Evolutionary conservation across 2,329 filamentous ascomycete species (phyloP), one percentile per base, ranked within the genome.

Genomic region (Calycina herbarum): DNA sequence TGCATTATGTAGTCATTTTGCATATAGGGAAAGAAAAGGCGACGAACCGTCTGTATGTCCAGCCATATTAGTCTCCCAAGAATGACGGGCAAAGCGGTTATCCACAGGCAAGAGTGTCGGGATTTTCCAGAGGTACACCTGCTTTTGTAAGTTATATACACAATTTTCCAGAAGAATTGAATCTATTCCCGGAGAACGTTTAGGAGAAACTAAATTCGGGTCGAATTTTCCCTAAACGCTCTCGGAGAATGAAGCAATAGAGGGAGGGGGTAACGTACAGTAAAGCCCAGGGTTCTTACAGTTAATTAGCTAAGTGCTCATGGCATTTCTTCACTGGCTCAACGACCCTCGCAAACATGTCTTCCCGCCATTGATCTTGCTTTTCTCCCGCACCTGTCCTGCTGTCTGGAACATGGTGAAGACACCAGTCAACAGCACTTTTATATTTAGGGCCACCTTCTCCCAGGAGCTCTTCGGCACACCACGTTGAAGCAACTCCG

Each of bases 311-410:
- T 35, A 68, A 57, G 8, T 63, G 64, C 48, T 68, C 66, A 66
- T 66, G 57, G 40, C 66, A 69, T n/a, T 63, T 42, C 42, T 63
- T 65, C 35, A 68, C 62, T 24, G 63, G 66, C 66, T 69, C 68
- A n/a, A 70, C 68, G 40, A 69, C 67, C 48, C 60, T 65, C 3
- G 45, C 31, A 57, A 63, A 67, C 68, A 69, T 65, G 33, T 68
- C 62, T 45, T 68, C 66, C 29, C 68, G 64, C 68, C 68, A 68
- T 48, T 64, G 64, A 15, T 67, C 63, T 20, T 62, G 40, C 24
- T 61, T 61, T n/a, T 56, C 63, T n/a, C 65, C 63, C 6, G n/a
- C 54, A 33, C 59, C 59, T 3, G 24, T 31, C n/a, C 45, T 54
- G 27, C 54, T 58, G 7, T 61, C 64, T 5, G 63, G 61, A 11